A percentile compares a stretch with the other conserved stretches of the same genome.
Conservation (phyloP, 345 rosid genomes). For the Salix dunnii region DNA sequence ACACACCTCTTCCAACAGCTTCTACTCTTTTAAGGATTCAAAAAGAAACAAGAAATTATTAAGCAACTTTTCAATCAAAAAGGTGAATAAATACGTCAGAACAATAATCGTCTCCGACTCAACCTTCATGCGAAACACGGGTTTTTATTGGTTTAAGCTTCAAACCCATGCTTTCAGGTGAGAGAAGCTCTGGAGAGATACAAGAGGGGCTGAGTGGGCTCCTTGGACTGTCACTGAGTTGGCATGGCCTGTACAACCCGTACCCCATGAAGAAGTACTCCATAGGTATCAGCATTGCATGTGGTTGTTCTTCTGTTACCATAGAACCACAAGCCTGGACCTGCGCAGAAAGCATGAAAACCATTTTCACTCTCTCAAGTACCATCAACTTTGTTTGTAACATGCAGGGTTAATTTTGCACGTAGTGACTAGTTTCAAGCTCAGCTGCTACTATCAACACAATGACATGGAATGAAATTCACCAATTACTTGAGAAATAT, state of each 20-base stretch:
- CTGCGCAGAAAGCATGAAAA: constrained; percentile 4
- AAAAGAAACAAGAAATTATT: constrained; percentile 9
- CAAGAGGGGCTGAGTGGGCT: constrained; percentile 34
- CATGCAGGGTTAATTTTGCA: background rate
- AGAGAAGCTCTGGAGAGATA: constrained; percentile 33
- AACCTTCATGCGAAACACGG: constrained; percentile 8
- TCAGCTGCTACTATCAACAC: background rate
- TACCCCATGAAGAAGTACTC: constrained; percentile 34
- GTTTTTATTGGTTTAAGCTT: constrained; percentile 30
- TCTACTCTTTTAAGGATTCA: constrained; percentile 14
- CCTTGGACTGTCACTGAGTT: constrained; percentile 25
- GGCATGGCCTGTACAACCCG: constrained; percentile 26
- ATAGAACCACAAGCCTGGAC: constrained; percentile 34
- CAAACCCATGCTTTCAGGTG: constrained; percentile 37
- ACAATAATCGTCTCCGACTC: background rate
- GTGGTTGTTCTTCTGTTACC: constrained; percentile 35
- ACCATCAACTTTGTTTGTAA: background rate
- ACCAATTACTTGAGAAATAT: background rate
- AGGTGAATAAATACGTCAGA: background rate
- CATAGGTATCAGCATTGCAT: constrained; percentile 33
- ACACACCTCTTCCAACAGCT: constrained; percentile 31
- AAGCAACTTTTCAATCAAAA: background rate
- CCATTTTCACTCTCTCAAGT: background rate
- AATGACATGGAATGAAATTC: background rate
- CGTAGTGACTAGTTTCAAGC: background rate